A percentile compares a stretch with the other conserved stretches of the same genome.
Evolutionary conservation across 2,329 filamentous ascomycete species (phyloP).

Genomic region (Hypoxylon sp.): DNA sequence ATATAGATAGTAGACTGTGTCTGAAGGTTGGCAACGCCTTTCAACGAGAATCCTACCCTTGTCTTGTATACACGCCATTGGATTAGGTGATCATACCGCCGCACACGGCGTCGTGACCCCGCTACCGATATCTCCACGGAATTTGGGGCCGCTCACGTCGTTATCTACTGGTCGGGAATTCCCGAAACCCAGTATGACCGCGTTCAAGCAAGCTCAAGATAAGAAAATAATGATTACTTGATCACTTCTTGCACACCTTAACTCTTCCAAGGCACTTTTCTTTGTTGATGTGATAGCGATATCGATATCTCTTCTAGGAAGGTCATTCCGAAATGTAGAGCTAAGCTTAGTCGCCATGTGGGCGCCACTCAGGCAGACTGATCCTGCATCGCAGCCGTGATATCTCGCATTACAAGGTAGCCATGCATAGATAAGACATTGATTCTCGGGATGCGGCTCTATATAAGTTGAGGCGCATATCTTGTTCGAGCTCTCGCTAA

Average conservation of each 20-base stretch:
- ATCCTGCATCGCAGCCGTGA: slow-evolving; percentile 9
- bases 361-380: neutral
- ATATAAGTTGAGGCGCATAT: slow-evolving; percentile 12
- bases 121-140: slow-evolving; percentile 5
- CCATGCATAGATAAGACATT: slow-evolving; percentile 13
- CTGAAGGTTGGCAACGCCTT: neutral
- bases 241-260: slow-evolving; percentile 4
- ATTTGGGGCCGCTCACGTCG: neutral
- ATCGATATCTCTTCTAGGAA: slow-evolving; percentile 20
- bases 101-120: slow-evolving; percentile 13
- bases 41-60: neutral
- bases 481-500: neutral
- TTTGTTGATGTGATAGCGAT: neutral
- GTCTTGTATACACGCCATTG: neutral
- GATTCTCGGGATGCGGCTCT: slow-evolving; percentile 16
- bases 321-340: slow-evolving; percentile 13
- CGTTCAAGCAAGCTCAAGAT: slow-evolving; percentile 11
- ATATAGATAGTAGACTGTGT: too few relatives aligned
- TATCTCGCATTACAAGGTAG: slow-evolving; percentile 22
- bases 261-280: neutral
- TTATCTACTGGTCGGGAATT: slow-evolving; percentile 19
- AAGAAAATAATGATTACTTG: slow-evolving; percentile 8
- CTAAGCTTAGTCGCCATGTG: slow-evolving; percentile 14
- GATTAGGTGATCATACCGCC: slow-evolving; percentile 10
- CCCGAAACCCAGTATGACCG: slow-evolving; percentile 3